These are phyloP conservation scores for Hirschfeldia incana DNA, from an alignment of 345 rosid genomes.

Conservation along the genomic window DNA sequence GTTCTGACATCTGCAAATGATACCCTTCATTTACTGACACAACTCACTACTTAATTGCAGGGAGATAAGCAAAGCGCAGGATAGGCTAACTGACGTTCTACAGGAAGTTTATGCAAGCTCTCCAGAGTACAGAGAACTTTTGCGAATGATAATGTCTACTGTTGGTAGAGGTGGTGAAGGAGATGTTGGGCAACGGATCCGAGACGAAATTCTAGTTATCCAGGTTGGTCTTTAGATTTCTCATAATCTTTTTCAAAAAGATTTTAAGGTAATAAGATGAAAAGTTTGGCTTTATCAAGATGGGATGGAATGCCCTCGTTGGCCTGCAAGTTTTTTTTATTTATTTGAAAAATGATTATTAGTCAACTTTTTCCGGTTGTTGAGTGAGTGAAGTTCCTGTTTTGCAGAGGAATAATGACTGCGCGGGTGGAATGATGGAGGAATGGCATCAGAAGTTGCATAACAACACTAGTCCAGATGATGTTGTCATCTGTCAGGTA, in stretches of 20 bases:
- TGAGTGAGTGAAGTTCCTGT: conserved; percentile 12
- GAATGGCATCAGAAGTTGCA: conserved; percentile 99
- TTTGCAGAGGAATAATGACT: conserved; percentile 79
- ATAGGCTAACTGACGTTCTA: conserved; percentile 83
- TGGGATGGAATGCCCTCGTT: background rate
- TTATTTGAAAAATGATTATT: conserved; percentile 16
- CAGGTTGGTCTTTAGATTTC: conserved; percentile 59
- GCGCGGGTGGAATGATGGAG: conserved; percentile 99
- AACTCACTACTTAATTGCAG: conserved; percentile 46
- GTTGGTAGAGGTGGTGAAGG: conserved; percentile 99
- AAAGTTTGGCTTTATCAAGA: no score
- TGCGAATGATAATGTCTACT: conserved; percentile 87
- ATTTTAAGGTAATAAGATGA: background rate
- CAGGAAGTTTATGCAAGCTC: conserved; percentile 56
- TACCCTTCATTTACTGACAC: background rate
- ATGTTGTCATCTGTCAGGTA: conserved; percentile 97
- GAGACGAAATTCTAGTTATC: conserved; percentile 94
- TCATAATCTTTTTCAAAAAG: background rate
- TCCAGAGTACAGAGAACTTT: conserved; percentile 72
- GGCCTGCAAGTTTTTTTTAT: conserved; percentile 16
- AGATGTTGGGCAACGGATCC: conserved; percentile 98
- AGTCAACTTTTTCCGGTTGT: background rate
- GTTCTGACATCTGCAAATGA: background rate
- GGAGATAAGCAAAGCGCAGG: conserved; percentile 96
- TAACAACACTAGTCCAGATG: conserved; percentile 99